Conservation (phyloP, 2,329 filamentous ascomycete genomes). For the Colletotrichum karsti region DNA sequence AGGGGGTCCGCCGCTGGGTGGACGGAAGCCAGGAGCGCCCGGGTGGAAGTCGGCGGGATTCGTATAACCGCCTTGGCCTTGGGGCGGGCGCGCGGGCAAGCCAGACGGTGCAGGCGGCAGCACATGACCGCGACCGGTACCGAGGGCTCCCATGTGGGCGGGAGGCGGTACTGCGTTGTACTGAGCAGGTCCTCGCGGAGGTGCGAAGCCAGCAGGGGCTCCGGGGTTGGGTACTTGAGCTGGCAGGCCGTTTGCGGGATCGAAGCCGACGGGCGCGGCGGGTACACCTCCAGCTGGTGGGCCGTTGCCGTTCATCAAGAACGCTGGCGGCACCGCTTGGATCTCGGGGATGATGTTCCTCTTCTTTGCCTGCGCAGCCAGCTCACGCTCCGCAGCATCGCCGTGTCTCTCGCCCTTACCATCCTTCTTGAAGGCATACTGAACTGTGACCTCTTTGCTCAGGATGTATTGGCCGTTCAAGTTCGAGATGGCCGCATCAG, state of each 20-base stretch:
- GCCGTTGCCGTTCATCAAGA: conserved; percentile 59
- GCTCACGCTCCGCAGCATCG: conserved; percentile 89
- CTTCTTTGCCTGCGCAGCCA: conserved; percentile 91
- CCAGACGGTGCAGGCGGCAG: conserved; percentile 60
- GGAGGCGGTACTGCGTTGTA: conserved; percentile 37
- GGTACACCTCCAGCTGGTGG: conserved; percentile 34
- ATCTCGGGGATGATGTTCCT: conserved; percentile 89
- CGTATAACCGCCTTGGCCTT: conserved; percentile 52
- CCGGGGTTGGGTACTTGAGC: conserved; percentile 27
- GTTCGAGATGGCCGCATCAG: conserved; percentile 88
- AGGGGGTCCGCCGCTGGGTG: conserved; percentile 43
- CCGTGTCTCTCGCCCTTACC: conserved; percentile 97
- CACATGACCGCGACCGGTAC: conserved; percentile 35
- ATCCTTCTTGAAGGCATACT: conserved; percentile 99
- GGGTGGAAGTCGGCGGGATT: conserved; percentile 60
- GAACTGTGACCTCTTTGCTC: conserved; percentile 95
- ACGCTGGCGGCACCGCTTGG: conserved; percentile 78
- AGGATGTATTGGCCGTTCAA: conserved; percentile 97
- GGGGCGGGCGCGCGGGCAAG: conserved; percentile 58
- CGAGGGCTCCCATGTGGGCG: conserved; percentile 14
- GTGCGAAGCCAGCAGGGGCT: conserved; percentile 46
- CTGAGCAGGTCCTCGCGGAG: conserved; percentile 43
- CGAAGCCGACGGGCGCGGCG: conserved; percentile 41
- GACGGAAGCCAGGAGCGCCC: conserved; percentile 39
- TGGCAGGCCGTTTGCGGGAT: conserved; percentile 40